A percentile compares a stretch with the other conserved stretches of the same genome.
phyloP scores from a whole-genome alignment of 2,329 filamentous ascomycete species.

The Tolypocladium cylindrosporum region DNA sequence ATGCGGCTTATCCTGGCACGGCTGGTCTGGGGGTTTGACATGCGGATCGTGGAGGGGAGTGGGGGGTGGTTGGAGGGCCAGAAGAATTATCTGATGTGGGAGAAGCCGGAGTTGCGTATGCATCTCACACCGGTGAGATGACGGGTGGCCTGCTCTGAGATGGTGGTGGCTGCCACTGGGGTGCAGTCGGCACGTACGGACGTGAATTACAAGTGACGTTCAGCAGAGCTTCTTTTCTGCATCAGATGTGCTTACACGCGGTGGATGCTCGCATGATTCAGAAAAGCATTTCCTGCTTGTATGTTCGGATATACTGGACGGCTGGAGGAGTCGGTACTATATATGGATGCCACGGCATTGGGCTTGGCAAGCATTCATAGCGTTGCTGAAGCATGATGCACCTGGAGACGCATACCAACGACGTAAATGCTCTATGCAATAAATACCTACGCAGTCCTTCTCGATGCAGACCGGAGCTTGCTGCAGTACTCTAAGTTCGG shows the following conservation, averaged over 20 bases:
- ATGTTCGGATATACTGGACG: no score
- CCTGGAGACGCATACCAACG: background rate
- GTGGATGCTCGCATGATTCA: no score
- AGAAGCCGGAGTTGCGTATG: constrained; percentile 1
- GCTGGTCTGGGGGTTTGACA: constrained; percentile 16
- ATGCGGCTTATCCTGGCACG: constrained; percentile 17
- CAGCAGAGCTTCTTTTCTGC: no score
- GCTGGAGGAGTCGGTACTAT: no score
- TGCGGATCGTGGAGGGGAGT: constrained; percentile 11
- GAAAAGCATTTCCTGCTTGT: no score
- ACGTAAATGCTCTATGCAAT: background rate
- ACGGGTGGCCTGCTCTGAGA: no score
- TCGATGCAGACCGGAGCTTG: background rate
- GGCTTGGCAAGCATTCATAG: no score
- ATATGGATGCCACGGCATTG: no score
- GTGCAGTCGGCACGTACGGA: no score
- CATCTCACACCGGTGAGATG: background rate
- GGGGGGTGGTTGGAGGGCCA: constrained; percentile 1
- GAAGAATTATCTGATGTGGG: constrained; percentile 2
- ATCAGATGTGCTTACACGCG: no score
- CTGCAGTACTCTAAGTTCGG: background rate
- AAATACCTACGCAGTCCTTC: background rate
- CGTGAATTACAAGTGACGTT: no score
- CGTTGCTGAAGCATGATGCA: background rate
- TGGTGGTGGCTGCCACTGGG: no score